Percentiles rank a stretch among this genome's conserved stretches.
phyloP scores from a whole-genome alignment of 305 asterid genomes.

The Rubia tinctorum region DNA sequence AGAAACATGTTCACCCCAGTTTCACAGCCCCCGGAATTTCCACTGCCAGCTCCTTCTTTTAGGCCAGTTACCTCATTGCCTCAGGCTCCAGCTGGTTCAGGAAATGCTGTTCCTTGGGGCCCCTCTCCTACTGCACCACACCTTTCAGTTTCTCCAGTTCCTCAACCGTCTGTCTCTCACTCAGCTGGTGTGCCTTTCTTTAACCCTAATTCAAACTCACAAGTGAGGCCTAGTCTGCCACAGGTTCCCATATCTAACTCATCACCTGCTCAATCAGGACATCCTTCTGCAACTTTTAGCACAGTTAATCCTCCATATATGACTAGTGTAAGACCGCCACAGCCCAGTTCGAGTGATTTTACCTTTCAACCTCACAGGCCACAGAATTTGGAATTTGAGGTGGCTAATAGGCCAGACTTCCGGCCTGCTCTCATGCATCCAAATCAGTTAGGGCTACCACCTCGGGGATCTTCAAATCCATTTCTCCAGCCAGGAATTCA shows the following conservation, averaged over 20 bases:
- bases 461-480: slow-evolving; percentile 38
- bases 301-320: slow-evolving; percentile 37
- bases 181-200: slow-evolving; percentile 20
- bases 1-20: slow-evolving; percentile 35
- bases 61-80: slow-evolving; percentile 37
- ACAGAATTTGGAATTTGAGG: slow-evolving; percentile 44
- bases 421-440: slow-evolving; percentile 39
- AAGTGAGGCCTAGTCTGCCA: slow-evolving; percentile 27
- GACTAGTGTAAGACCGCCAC: slow-evolving; percentile 55
- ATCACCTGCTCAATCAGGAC: slow-evolving; percentile 30
- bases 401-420: slow-evolving; percentile 34
- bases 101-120: slow-evolving; percentile 32
- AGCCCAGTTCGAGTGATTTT: slow-evolving; percentile 62
- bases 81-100: slow-evolving; percentile 30
- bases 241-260: slow-evolving; percentile 30
- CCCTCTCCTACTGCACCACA: slow-evolving; percentile 36
- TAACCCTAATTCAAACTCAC: slow-evolving; percentile 28
- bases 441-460: slow-evolving; percentile 39
- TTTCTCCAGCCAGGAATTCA: slow-evolving; percentile 42
- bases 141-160: slow-evolving; percentile 24
- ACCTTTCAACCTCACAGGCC: slow-evolving; percentile 78
- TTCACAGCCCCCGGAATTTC: slow-evolving; percentile 29
- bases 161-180: slow-evolving; percentile 39
- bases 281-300: slow-evolving; percentile 39
- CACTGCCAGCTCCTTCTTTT: slow-evolving; percentile 34